Evolutionary conservation across 805 yeast genomes (phyloP).

Genomic region (Yamadazyma kitorensis): DNA sequence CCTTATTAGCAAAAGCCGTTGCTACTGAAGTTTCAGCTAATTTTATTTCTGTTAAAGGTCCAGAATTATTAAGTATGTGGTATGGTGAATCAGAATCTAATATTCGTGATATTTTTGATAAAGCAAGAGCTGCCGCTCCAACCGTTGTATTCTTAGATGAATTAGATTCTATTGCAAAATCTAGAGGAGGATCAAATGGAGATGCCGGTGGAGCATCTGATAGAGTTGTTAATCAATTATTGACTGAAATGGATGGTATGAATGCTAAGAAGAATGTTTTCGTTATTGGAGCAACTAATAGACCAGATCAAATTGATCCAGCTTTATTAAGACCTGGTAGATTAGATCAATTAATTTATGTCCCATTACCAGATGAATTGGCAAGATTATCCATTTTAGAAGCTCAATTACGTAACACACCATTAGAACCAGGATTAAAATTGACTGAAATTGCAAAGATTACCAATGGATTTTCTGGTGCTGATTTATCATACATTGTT

Average conservation of each 20-base stretch:
- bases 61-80: conserved; percentile 97
- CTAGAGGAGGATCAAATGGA: conserved; percentile 87
- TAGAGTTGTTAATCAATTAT: conserved; percentile 91
- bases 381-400: conserved; percentile 90
- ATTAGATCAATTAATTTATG: conserved; percentile 96
- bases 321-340: conserved; percentile 99
- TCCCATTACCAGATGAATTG: conserved; percentile 94
- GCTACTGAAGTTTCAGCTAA: conserved; percentile 99
- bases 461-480: conserved; percentile 99
- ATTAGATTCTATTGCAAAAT: conserved; percentile 95
- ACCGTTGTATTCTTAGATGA: conserved; percentile 98
- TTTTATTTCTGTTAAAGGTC: conserved; percentile 96
- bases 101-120: conserved; percentile 95
- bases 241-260: conserved; percentile 99
- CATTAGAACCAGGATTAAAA: conserved; percentile 95
- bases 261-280: conserved; percentile 98
- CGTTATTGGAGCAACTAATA: conserved; percentile 98
- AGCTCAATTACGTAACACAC: conserved; percentile 98
- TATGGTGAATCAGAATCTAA: conserved; percentile 98
- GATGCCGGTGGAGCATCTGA: conserved; percentile 98
- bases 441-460: conserved; percentile 84
- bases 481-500: conserved; percentile 93
- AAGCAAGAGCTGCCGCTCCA: conserved; percentile 99
- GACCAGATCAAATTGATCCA: conserved; percentile 99
- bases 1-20: conserved; percentile 96